phyloP scores from a whole-genome alignment of 2,329 filamentous ascomycete genomes.

The Onygena corvina region DNA sequence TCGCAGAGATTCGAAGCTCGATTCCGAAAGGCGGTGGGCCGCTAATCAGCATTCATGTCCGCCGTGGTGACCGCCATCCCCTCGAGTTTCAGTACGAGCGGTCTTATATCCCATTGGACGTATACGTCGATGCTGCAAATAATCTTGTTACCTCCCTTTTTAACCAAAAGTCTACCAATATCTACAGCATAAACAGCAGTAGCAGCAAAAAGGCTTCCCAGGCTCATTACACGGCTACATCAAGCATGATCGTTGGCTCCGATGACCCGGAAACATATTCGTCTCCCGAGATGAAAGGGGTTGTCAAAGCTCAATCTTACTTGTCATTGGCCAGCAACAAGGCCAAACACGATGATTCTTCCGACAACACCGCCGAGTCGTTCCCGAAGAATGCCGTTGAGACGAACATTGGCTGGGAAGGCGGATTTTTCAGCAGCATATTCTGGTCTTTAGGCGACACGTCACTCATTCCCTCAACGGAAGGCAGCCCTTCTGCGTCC shows the following conservation, averaged over 20 bases:
- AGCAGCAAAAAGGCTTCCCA: conserved; percentile 31
- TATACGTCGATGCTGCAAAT: conserved; percentile 51
- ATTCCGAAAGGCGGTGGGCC: conserved; percentile 38
- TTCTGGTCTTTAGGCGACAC: conserved; percentile 65
- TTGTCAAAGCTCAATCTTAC: conserved; percentile 54
- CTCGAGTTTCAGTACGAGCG: conserved; percentile 63
- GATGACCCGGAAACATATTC: conserved; percentile 69
- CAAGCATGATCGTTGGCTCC: conserved; percentile 52
- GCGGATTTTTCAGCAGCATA: conserved; percentile 69
- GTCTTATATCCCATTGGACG: conserved; percentile 63
- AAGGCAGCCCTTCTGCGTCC: conserved; percentile 22
- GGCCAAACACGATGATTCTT: conserved; percentile 38
- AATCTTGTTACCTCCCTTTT: conserved; percentile 41
- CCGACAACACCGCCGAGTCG: neutral
- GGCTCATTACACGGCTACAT: conserved; percentile 24
- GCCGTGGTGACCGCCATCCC: conserved; percentile 67
- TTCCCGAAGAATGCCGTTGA: conserved; percentile 38
- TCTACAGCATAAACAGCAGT: conserved; percentile 8
- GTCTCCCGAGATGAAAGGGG: conserved; percentile 45
- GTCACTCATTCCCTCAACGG: conserved; percentile 31
- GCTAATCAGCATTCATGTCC: conserved; percentile 62
- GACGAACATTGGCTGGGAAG: conserved; percentile 73
- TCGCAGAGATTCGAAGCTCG: conserved; percentile 43
- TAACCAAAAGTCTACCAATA: conserved; percentile 11
- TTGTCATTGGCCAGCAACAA: conserved; percentile 71